These are phyloP conservation scores for Trypanosoma caninum DNA, from an alignment of 208 protist species.

Conservation along the genomic window DNA sequence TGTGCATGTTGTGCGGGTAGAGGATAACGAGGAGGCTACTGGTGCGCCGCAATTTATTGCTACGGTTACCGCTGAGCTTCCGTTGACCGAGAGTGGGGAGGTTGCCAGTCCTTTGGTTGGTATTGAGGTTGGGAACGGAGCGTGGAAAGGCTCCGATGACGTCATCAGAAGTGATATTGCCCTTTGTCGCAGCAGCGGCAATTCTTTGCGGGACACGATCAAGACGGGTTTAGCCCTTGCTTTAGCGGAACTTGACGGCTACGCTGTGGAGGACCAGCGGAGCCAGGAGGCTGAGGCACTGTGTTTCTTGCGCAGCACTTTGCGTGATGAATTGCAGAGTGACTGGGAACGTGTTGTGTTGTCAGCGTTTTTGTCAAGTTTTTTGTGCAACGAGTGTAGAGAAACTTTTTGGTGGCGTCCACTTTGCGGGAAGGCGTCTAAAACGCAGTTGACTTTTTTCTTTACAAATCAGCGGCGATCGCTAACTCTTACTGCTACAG, in stretches of 20 bases:
- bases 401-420: not conserved
- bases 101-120: not conserved
- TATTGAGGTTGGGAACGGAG: too few relatives aligned
- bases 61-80: constrained; percentile 20
- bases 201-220: constrained; percentile 31
- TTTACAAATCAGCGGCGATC: not conserved
- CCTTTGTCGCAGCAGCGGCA: constrained; percentile 24
- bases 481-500: constrained; percentile 2
- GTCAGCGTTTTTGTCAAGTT: constrained; percentile 21
- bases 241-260: constrained; percentile 23
- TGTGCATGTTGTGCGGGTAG: constrained; percentile 12
- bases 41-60: constrained; percentile 11
- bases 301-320: constrained; percentile 23
- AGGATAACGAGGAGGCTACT: not conserved
- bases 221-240: constrained; percentile 33
- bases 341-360: constrained; percentile 14
- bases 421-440: not conserved
- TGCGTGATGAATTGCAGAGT: not conserved
- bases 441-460: not conserved
- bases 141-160: not conserved
- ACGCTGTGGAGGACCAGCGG: constrained; percentile 24
- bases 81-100: constrained; percentile 13
- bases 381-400: not conserved
- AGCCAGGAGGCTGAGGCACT: constrained; percentile 25
- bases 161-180: constrained; percentile 26